Percentiles rank a stretch among this genome's conserved stretches.
Conservation (phyloP, 345 rosid genomes). For the Acer campestre region DNA sequence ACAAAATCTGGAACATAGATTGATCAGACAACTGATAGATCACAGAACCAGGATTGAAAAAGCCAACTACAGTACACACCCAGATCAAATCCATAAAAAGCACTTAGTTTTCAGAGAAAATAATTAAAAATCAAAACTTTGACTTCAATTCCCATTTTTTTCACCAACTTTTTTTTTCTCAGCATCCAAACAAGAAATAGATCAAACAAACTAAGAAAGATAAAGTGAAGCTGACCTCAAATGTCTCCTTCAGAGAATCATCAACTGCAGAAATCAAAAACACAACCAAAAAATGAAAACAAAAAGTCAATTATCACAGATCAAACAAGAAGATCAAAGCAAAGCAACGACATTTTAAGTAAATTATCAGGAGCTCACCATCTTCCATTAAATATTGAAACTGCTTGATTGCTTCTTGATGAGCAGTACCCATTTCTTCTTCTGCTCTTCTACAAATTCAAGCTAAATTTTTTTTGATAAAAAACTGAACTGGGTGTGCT, state of each 20-base stretch:
- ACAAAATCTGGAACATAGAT: background rate
- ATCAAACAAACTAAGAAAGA: constrained; percentile 21
- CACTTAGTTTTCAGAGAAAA: background rate
- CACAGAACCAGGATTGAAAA: constrained; percentile 25
- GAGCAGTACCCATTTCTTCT: constrained; percentile 47
- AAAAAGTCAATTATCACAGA: constrained; percentile 23
- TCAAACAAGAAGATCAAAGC: constrained; percentile 22
- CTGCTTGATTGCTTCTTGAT: constrained; percentile 74
- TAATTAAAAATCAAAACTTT: constrained; percentile 1
- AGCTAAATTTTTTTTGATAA: background rate
- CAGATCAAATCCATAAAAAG: constrained; percentile 28
- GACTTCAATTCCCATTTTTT: constrained; percentile 2
- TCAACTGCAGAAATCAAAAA: constrained; percentile 42
- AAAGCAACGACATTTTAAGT: constrained; percentile 5
- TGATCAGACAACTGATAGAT: constrained; percentile 15
- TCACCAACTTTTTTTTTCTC: background rate
- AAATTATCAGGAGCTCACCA: constrained; percentile 47
- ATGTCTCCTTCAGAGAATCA: constrained; percentile 62
- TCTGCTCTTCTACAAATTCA: background rate
- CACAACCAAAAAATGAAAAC: background rate
- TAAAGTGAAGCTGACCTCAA: constrained; percentile 54
- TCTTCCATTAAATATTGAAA: constrained; percentile 69
- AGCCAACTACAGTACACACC: constrained; percentile 1
- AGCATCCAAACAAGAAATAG: constrained; percentile 21
- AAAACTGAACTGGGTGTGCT: background rate